These are phyloP conservation scores for Aquanectria penicillioides DNA, from an alignment of 2,329 filamentous ascomycete genomes.

Conservation along the genomic window DNA sequence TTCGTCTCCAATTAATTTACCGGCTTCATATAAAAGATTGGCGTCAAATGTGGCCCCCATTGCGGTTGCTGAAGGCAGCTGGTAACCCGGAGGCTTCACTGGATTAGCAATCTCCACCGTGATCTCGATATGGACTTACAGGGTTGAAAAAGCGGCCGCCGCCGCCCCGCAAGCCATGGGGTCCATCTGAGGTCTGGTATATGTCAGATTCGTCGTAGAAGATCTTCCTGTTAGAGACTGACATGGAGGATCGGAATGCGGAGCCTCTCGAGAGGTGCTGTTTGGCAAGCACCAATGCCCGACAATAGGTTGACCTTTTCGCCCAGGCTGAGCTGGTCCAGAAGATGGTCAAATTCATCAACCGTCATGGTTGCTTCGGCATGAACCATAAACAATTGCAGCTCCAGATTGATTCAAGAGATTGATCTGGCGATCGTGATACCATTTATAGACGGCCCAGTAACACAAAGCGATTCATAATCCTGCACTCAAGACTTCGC, in stretches of 20 bases:
- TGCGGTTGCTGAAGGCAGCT: constrained; percentile 34
- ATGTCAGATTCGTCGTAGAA: too few relatives aligned
- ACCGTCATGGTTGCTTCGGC: too few relatives aligned
- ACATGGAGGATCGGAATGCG: constrained; percentile 10
- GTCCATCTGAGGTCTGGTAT: constrained; percentile 23
- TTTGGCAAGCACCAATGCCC: constrained; percentile 14
- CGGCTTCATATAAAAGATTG: constrained; percentile 63
- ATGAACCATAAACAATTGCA: too few relatives aligned
- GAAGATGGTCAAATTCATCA: too few relatives aligned
- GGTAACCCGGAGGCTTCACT: not conserved
- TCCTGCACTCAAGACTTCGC: too few relatives aligned
- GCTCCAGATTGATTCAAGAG: too few relatives aligned
- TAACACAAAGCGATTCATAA: too few relatives aligned
- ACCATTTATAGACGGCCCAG: too few relatives aligned
- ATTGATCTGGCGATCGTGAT: too few relatives aligned
- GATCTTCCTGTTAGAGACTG: not conserved
- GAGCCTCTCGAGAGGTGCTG: constrained; percentile 8
- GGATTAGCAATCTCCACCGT: not conserved
- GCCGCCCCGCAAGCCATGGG: constrained; percentile 25
- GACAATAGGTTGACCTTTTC: constrained; percentile 22
- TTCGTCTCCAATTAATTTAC: constrained; percentile 64
- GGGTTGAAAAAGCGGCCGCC: constrained; percentile 22
- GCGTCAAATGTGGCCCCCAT: constrained; percentile 71
- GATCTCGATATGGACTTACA: not conserved
- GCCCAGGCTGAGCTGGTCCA: constrained; percentile 8